A percentile compares a stretch with the other conserved stretches of the same genome.
These are phyloP conservation scores for Apiotrichum akiyoshidainum DNA, from an alignment of 1,284 basidiomycete genomes.

Conservation along the genomic window DNA sequence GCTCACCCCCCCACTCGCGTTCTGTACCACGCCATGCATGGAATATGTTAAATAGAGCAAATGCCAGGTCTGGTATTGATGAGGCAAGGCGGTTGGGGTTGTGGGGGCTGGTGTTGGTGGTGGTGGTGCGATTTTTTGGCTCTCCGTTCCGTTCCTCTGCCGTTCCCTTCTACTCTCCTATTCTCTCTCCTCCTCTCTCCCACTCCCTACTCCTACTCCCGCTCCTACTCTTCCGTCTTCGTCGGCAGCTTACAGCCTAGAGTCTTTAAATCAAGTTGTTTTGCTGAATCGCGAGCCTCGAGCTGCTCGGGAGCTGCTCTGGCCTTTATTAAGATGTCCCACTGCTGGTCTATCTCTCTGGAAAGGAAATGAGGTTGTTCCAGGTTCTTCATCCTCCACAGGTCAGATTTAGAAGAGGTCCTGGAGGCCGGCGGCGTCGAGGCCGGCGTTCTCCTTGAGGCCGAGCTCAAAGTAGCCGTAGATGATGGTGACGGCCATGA, in stretches of 20 bases:
- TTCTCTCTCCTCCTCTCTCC: neutral
- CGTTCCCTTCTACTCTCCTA: no score
- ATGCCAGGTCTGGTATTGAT: slow-evolving; percentile 7
- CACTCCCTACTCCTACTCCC: neutral
- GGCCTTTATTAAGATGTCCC: no score
- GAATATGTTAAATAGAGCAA: slow-evolving; percentile 7
- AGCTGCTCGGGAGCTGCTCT: no score
- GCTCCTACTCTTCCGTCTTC: neutral
- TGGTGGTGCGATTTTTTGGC: neutral
- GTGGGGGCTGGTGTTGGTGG: no score
- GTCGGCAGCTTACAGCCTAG: neutral
- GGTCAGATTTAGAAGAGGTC: slow-evolving; percentile 27
- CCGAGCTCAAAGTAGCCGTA: slow-evolving; percentile 69
- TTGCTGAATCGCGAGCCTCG: no score
- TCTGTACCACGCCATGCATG: slow-evolving; percentile 7
- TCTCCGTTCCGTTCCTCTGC: no score
- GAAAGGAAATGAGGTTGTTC: neutral
- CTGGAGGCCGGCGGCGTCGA: slow-evolving; percentile 52
- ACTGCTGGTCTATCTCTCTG: no score
- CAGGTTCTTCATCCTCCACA: neutral
- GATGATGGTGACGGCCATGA: slow-evolving; percentile 97
- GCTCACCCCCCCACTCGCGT: neutral
- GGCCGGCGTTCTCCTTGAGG: slow-evolving; percentile 54
- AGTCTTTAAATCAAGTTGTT: no score
- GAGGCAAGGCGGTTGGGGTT: slow-evolving; percentile 1